Base-by-base conservation (phyloP, 1,284 basidiomycete genomes). In the Athelia psychrophila region DNA sequence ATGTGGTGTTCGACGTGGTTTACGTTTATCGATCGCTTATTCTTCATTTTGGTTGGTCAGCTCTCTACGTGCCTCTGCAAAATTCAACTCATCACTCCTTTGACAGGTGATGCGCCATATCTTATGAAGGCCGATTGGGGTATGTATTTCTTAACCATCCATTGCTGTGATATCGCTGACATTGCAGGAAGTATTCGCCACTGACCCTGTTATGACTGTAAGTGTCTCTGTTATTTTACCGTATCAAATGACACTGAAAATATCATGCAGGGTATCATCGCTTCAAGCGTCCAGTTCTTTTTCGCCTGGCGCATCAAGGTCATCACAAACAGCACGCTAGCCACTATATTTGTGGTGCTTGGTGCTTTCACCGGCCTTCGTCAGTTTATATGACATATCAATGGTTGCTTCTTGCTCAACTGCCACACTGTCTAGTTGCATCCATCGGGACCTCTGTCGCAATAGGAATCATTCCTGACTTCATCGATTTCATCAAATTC, bases 241-340 rank as follows among this genome's bases (percentile, higher is more conserved):
- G 27, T 20, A 20, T 32, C 46, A 20, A 15, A 24, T 15, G 12
- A 9, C 42, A 13, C 22, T 44, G n/a, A n/a, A n/a, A 16, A 19
- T 42, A 24, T 22, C 27, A 23, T 51, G 45, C 38, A 66, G 65
- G 65, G 60, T 0, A 60, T 72, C 36, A 70, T 71, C 48, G 62
- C 63, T 0, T 56, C 56, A 16, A 48, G 58, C 13, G 70, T 71
- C 5, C 71, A 74, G 47, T 27, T 64, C 5, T 73, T 74, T 60
- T 73, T 69, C 50, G 69, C 70, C 1, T 70, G 69, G 69, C 56
- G 71, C 13, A 62, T 74, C 30, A 58, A 60, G 20, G 42, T 55
- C 2, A 40, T 65, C 19, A 62, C 61, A 2, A 47, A 53, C 4
- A 64, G 58, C 45, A 62, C 56, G 57, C 40, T 63, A 12, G 52